Conservation (phyloP, 768 basidiomycete genomes). For the Chalciporus piperatus region DNA sequence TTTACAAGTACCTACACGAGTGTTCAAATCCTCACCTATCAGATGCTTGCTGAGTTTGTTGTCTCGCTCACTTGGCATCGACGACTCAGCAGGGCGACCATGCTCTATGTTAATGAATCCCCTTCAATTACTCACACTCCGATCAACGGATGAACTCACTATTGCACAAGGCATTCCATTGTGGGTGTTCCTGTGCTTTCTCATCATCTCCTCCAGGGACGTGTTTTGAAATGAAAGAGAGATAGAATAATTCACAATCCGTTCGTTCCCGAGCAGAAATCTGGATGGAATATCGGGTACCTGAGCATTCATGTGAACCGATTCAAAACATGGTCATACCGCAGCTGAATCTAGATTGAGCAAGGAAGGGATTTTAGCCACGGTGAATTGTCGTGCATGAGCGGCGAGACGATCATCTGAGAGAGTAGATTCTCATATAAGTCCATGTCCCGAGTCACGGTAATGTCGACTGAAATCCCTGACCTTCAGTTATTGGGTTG, state of each 20-base stretch:
- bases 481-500: slow-evolving; percentile 64
- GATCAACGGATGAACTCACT: slow-evolving; percentile 41
- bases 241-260: slow-evolving; percentile 84
- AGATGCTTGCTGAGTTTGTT: slow-evolving; percentile 60
- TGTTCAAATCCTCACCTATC: slow-evolving; percentile 45
- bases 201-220: slow-evolving; percentile 41
- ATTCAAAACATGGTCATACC: slow-evolving; percentile 39
- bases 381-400: slow-evolving; percentile 54
- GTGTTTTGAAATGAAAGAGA: slow-evolving; percentile 58
- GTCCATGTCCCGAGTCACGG: not conserved
- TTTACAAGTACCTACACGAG: not conserved
- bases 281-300: slow-evolving; percentile 34
- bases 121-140: not conserved
- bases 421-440: not conserved
- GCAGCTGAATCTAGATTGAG: slow-evolving; percentile 57
- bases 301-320: slow-evolving; percentile 10
- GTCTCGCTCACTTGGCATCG: slow-evolving; percentile 28
- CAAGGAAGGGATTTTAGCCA: slow-evolving; percentile 69
- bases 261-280: slow-evolving; percentile 65
- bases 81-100: slow-evolving; percentile 46
- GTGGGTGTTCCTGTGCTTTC: slow-evolving; percentile 53
- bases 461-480: slow-evolving; percentile 4
- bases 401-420: slow-evolving; percentile 38
- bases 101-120: slow-evolving; percentile 43
- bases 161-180: slow-evolving; percentile 59